Evolutionary conservation across 306 rosid species (phyloP).

Genomic region (Prunus mongolica): DNA sequence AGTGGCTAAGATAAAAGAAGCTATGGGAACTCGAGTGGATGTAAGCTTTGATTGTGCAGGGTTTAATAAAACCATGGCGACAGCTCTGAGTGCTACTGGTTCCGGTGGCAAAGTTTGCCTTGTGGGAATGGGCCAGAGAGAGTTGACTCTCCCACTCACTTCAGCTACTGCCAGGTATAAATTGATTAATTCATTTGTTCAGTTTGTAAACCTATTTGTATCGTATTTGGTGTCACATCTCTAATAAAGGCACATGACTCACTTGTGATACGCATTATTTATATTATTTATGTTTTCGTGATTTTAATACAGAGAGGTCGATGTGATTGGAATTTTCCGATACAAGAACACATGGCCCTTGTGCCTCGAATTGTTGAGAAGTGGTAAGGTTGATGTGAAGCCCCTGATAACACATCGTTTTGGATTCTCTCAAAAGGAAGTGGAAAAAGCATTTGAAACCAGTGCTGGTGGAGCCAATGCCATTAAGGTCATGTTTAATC

Average conservation of each 20-base stretch:
- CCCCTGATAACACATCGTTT: conserved; percentile 44
- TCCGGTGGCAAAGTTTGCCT: conserved; percentile 49
- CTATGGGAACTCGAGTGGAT: conserved; percentile 30
- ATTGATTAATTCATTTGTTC: not conserved
- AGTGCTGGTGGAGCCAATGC: conserved; percentile 41
- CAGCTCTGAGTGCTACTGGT: conserved; percentile 33
- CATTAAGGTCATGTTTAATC: conserved; percentile 43
- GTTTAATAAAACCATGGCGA: conserved; percentile 37
- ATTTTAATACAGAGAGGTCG: conserved; percentile 26
- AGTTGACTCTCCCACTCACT: conserved; percentile 35
- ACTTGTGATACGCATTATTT: not conserved
- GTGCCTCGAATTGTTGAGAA: conserved; percentile 39
- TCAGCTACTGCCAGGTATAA: conserved; percentile 33
- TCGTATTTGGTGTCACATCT: not conserved
- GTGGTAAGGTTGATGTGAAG: conserved; percentile 39
- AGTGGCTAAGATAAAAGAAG: conserved; percentile 23
- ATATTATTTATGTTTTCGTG: not conserved
- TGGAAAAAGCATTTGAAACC: conserved; percentile 38
- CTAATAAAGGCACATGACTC: not conserved
- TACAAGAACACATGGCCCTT: conserved; percentile 48
- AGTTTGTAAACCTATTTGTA: not conserved
- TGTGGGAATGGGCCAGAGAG: conserved; percentile 30
- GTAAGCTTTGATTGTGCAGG: conserved; percentile 47
- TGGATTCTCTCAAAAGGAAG: conserved; percentile 33
- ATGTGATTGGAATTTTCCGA: conserved; percentile 41